Base-by-base conservation (phyloP, 2,329 filamentous ascomycete genomes). In the Verticillium tricorpus region DNA sequence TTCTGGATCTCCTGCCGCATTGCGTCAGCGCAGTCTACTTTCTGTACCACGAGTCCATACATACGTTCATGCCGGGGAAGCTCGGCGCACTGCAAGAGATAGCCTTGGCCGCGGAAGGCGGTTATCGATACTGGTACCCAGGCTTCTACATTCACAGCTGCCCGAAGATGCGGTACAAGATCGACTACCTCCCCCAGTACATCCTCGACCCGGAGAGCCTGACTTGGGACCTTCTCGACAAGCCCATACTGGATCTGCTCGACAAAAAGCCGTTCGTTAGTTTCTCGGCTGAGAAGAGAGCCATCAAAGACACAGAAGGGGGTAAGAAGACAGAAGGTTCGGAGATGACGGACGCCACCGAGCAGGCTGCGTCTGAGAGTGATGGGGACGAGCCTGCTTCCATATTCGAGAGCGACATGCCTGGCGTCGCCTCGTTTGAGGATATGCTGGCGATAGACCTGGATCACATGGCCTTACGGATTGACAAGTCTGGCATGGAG, bases 101-200 rank as follows among this genome's bases (percentile, higher is more conserved):
- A 64, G 80, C 86, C 0, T 73, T 95, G 32, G 89, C 91, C 0
- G 76, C 82, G 2, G 90, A 94, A 69, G 80, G 79, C 6, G 88
- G 85, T 0, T 93, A 93, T 68, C 77, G 82, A 54, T 92, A 86
- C 80, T 95, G 92, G 83, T 95, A 94, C 74, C 89, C 83, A 6
- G 88, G 91, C 6, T 94, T 87, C 73, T 95, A 94, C 69, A 94
- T 95, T 63, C 90, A 93, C 72, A 86, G 78, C 60, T 94, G 91
- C 69, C 81, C 84, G 60, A 95, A 95, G 78, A 94, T 95, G 91
- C 82, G 82, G 67, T 95, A 95, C 78, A 95, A 95, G 78, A 89
- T 88, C 62, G 89, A 93, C 70, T 95, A 91, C 72, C 80, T 82
- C 12, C 91, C 90, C 1, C 89, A 92, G 70, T 85, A 88, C 69